A percentile compares a stretch with the other conserved stretches of the same genome.
Conservation (phyloP, 306 rosid species). For the Cicer chorassanicum region DNA sequence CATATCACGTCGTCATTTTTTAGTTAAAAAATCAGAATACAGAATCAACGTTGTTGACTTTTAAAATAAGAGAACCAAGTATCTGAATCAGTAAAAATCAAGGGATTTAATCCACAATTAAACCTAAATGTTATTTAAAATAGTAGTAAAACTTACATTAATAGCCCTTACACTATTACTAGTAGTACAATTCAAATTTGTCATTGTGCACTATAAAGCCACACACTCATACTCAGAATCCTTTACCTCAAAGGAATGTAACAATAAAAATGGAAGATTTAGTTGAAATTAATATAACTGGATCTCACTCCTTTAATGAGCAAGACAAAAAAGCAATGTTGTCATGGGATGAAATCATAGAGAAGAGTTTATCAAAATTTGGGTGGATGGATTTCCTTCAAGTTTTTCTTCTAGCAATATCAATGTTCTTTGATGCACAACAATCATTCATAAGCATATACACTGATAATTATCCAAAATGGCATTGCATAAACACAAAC, state of each 20-base stretch:
- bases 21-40: too few relatives aligned
- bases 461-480: conserved; percentile 47
- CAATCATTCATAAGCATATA: conserved; percentile 50
- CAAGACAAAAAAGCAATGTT: neutral
- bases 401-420: conserved; percentile 41
- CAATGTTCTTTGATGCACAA: conserved; percentile 50
- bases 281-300: neutral
- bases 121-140: too few relatives aligned
- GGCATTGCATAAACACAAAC: conserved; percentile 48
- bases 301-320: neutral
- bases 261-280: neutral
- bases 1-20: too few relatives aligned
- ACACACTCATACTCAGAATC: neutral
- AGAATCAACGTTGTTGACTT: too few relatives aligned
- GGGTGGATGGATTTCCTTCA: conserved; percentile 42
- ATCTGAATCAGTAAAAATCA: too few relatives aligned
- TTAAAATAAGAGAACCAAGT: too few relatives aligned
- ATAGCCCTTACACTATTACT: too few relatives aligned
- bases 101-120: too few relatives aligned
- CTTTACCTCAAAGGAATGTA: neutral
- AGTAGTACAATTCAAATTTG: too few relatives aligned
- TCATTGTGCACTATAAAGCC: neutral
- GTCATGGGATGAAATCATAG: conserved; percentile 27
- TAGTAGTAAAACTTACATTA: too few relatives aligned
- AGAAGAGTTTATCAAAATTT: conserved; percentile 6